phyloP scores from a whole-genome alignment of 1,139 yeast genomes.

The Sugiyamaella xylanicola region DNA sequence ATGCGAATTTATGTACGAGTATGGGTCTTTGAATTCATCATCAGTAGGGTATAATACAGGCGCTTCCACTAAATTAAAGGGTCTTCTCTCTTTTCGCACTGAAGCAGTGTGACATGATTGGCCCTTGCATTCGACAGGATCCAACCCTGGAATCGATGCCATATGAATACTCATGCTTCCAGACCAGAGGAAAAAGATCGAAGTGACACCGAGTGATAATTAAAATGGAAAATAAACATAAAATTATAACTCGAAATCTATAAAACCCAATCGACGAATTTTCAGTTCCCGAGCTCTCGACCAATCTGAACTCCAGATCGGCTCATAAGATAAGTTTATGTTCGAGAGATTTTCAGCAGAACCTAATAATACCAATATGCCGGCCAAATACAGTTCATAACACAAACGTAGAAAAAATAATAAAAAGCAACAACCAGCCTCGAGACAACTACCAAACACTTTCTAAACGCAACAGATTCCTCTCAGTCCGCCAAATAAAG shows the following conservation, averaged over 20 bases:
- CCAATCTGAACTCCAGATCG: not conserved
- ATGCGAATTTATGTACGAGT: constrained; percentile 50
- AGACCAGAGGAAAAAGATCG: not conserved
- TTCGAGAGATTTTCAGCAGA: not conserved
- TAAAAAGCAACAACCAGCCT: not conserved
- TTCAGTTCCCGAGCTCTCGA: not conserved
- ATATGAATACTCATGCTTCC: constrained; percentile 5
- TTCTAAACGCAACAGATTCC: too few relatives aligned
- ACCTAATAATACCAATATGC: not conserved
- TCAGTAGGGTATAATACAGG: constrained; percentile 54
- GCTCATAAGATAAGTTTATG: not conserved
- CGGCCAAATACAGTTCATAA: constrained; percentile 5
- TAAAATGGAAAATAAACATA: too few relatives aligned
- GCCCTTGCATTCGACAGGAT: constrained; percentile 30
- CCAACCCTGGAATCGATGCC: constrained; percentile 23
- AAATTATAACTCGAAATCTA: too few relatives aligned
- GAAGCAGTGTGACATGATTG: constrained; percentile 25
- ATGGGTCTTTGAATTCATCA: constrained; percentile 53
- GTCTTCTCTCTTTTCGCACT: constrained; percentile 28
- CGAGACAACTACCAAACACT: too few relatives aligned
- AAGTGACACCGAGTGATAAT: not conserved
- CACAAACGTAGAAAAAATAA: not conserved
- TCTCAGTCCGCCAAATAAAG: too few relatives aligned
- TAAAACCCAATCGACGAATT: not conserved
- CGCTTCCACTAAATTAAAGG: constrained; percentile 43